Conservation (phyloP, 2,329 filamentous ascomycete species). For the Phialemoniopsis sp. region DNA sequence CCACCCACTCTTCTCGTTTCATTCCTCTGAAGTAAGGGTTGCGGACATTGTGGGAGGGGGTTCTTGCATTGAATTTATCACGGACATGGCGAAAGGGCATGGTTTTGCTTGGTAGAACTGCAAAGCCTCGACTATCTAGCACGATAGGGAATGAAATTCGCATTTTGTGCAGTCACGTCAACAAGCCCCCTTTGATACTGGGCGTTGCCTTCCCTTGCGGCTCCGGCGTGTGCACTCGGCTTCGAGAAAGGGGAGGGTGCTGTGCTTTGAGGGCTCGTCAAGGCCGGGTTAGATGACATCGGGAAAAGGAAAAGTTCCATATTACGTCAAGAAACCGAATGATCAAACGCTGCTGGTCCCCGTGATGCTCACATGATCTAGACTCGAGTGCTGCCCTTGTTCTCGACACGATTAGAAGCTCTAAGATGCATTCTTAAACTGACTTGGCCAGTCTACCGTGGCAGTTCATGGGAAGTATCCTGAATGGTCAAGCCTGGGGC, state of each 20-base stretch:
- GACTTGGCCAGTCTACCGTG: too few species aligned
- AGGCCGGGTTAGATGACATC: too few species aligned
- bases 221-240: constrained; percentile 10
- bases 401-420: too few species aligned
- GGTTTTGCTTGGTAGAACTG: constrained; percentile 44
- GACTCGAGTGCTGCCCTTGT: too few species aligned
- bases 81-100: constrained; percentile 55
- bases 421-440: too few species aligned
- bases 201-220: not conserved
- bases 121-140: constrained; percentile 28
- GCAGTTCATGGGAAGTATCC: too few species aligned
- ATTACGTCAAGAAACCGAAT: too few species aligned
- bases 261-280: too few species aligned
- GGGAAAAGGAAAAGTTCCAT: too few species aligned
- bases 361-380: too few species aligned
- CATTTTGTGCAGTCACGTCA: constrained; percentile 15
- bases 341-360: too few species aligned
- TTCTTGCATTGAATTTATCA: constrained; percentile 49
- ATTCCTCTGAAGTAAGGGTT: constrained; percentile 96
- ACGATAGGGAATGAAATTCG: constrained; percentile 38
- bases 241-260: not conserved
- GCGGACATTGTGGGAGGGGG: constrained; percentile 28
- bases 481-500: too few species aligned
- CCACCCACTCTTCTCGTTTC: constrained; percentile 99
- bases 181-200: not conserved